Evolutionary conservation across 1,139 yeast genomes (phyloP), one percentile per base, ranked within the genome.

Genomic region (Taphrina pruni): DNA sequence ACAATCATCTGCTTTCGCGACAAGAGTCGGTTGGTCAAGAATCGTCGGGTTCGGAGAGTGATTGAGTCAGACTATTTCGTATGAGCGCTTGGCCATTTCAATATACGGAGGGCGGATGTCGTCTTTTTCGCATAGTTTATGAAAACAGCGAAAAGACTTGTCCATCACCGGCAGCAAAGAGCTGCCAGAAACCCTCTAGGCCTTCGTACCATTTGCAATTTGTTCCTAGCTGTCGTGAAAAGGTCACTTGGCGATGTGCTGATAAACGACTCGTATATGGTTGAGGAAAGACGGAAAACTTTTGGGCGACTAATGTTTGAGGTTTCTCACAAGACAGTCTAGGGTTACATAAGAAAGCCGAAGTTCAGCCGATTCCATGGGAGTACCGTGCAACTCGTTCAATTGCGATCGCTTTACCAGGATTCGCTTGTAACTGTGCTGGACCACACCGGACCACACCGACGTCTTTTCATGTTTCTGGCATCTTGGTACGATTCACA

Each of bases 1-100:
- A 95, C 88, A 85, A 95, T 99, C 84, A 95, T 94, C 87, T 95
- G 99, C 87, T 97, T 93, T 89, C 99, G 94, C 82, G 93, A 93
- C 85, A 95, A 90, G 83, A 95, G 90, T 83, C 99, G 97, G 96
- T 95, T 95, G 85, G 97, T 86, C 85, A 94, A 90, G 87, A 94
- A 97, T 46, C 67, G 60, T 32, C 67, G 67, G 51, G 67, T 64
- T 48, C 67, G 67, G 26, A 64, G 67, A 35, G 67, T 64, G 67
- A 64, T 64, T 45, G 67, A 46, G 67, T 64, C 67, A 54, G 67
- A 64, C 67, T 64, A 64, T 36, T 54, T 36, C 65, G 56, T 51
- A 64, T 45, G 20, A 55, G 61, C 46, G 61, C n/a, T 56, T 64
- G 51, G 62, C 41, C 62, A 58, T 58, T 58, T 58, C 62, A 58